Conservation (phyloP, 371 early-diverging fungal species). For the Mortierella sp. region DNA sequence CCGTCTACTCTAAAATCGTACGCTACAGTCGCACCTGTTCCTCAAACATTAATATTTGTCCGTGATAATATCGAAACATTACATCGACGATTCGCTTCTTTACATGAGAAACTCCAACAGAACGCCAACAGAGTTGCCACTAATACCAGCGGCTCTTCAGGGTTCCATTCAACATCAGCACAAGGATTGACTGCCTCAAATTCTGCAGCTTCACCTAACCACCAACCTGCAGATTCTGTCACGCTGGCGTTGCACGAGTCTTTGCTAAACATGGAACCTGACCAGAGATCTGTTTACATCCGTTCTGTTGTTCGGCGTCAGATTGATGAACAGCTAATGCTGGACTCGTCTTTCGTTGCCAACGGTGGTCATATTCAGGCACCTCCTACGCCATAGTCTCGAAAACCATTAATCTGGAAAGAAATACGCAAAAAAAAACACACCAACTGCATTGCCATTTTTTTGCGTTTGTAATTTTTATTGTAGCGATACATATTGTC, state of each 20-base stretch:
- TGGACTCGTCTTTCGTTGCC: background rate
- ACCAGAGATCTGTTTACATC: conserved; percentile 39
- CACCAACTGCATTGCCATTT: no score
- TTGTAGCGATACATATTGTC: no score
- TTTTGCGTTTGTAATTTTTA: no score
- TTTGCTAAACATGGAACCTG: conserved; percentile 25
- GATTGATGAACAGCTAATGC: conserved; percentile 29
- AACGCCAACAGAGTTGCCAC: conserved; percentile 7
- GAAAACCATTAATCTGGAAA: background rate
- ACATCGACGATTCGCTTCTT: conserved; percentile 37
- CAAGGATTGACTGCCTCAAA: background rate
- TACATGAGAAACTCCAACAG: conserved; percentile 27
- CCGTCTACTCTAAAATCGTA: background rate
- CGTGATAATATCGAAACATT: conserved; percentile 52
- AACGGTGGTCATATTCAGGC: background rate
- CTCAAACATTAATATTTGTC: conserved; percentile 52
- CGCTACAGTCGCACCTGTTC: conserved; percentile 33
- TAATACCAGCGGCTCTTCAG: background rate
- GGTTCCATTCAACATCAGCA: background rate
- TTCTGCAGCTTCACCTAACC: background rate
- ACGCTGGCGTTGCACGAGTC: conserved; percentile 31
- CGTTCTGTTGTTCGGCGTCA: conserved; percentile 43
- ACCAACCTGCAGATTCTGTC: conserved; percentile 13
- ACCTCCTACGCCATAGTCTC: conserved; percentile 1
- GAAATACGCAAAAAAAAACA: background rate